phyloP scores from a whole-genome alignment of 805 yeast genomes.

The Candida stauntonica region DNA sequence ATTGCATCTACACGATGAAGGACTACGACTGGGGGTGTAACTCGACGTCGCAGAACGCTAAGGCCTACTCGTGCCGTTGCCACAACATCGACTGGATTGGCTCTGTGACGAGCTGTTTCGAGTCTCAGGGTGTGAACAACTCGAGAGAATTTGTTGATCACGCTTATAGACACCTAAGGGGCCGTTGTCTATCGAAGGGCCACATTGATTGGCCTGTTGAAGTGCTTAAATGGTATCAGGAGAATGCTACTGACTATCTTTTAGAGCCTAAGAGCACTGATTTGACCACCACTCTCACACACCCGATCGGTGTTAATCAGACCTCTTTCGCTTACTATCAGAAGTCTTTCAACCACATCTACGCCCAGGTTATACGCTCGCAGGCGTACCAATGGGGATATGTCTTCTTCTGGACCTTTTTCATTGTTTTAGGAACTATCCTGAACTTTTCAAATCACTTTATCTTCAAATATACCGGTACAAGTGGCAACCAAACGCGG shows the following conservation, averaged over 20 bases:
- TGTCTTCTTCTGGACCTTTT: conserved; percentile 37
- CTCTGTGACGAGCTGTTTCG: conserved; percentile 39
- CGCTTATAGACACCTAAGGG: conserved; percentile 36
- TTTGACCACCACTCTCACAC: conserved; percentile 20
- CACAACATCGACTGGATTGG: conserved; percentile 40
- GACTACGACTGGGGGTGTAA: conserved; percentile 42
- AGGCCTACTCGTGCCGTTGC: conserved; percentile 38
- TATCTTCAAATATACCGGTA: conserved; percentile 25
- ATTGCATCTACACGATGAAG: conserved; percentile 37
- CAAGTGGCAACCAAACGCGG: conserved; percentile 15
- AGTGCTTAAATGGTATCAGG: conserved; percentile 30
- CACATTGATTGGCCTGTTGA: conserved; percentile 31
- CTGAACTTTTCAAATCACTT: conserved; percentile 26
- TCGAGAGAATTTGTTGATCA: conserved; percentile 30
- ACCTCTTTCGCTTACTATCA: conserved; percentile 32
- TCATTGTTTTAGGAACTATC: conserved; percentile 31
- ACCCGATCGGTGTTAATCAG: conserved; percentile 32
- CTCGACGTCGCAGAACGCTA: conserved; percentile 31
- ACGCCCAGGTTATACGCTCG: conserved; percentile 34
- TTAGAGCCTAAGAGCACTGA: conserved; percentile 29
- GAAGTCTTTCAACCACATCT: conserved; percentile 33
- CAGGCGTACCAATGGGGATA: conserved; percentile 45
- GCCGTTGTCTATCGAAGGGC: conserved; percentile 34
- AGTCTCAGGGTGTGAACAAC: conserved; percentile 27
- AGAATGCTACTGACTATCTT: conserved; percentile 33